Base-by-base conservation (phyloP, 2,329 filamentous ascomycete genomes). In the Sporothrix mexicana region DNA sequence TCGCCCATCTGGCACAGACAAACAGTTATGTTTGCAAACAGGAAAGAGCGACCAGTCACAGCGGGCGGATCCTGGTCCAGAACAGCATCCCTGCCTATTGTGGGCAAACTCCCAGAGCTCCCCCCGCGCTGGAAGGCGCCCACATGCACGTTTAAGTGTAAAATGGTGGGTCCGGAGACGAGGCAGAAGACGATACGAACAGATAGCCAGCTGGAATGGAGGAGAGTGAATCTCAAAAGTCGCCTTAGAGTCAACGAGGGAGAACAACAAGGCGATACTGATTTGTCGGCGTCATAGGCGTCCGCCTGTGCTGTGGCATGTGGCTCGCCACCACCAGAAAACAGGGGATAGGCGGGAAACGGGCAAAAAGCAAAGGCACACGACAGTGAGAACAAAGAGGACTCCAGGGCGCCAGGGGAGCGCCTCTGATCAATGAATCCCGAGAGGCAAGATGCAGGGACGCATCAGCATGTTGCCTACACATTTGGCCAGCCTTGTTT, bases 391-490 rank as follows among this genome's bases (percentile, higher is more conserved):
- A 8, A 55, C 51, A 25, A 55, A 55, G 51, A 55, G 20, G 51
- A 23, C 51, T 55, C 51, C 8, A 62, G 59, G 36, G 59, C 41
- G 41, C 61, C 41, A 45, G 41, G 41, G 30, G 30, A 36, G 20
- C 61, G 64, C 47, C 64, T 36, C 30, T 36, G 30, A 5, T 36
- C 30, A 36, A 36, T 36, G 30, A 36, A 36, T n/a, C 64, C 51
- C 2, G 23, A 62, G 69, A 62, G 53, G 43, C 51, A 71, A 15
- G 70, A 43, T 13, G 70, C 69, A 71, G 70, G 45, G 47, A 64
- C 66, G 23, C 66, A 72, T 69, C 71, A 72, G 66, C 66, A 64
- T 59, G 66, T 57, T 70, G 71, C 45, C 66, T 69, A 47, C 9
- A 41, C 36, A 23, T 17, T 62, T 17, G 36, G 36, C 51, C 51